These are phyloP conservation scores for Amanita jacksonii DNA, from an alignment of 768 basidiomycete genomes.

Conservation along the genomic window DNA sequence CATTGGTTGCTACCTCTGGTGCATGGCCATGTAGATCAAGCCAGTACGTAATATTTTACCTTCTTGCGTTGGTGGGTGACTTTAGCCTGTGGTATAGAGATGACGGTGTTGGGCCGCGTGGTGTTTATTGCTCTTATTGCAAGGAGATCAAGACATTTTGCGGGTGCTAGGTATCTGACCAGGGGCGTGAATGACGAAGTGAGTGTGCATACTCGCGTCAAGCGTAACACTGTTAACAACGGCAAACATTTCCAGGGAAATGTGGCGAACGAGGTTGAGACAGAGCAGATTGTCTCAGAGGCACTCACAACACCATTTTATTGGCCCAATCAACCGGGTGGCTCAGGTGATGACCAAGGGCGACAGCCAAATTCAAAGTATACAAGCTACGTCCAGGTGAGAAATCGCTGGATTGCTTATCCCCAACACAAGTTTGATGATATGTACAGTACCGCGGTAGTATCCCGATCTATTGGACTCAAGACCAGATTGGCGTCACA, in stretches of 20 bases:
- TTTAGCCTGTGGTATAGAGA: constrained; percentile 52
- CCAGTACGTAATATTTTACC: constrained; percentile 83
- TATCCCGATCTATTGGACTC: constrained; percentile 95
- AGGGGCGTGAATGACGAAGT: constrained; percentile 94
- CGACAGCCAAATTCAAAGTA: constrained; percentile 74
- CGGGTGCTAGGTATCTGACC: constrained; percentile 90
- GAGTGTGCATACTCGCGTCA: constrained; percentile 3
- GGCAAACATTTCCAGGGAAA: constrained; percentile 56
- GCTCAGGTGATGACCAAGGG: constrained; percentile 21
- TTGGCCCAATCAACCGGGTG: constrained; percentile 41
- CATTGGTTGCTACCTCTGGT: constrained; percentile 89
- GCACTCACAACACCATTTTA: constrained; percentile 86
- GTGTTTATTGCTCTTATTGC: constrained; percentile 95
- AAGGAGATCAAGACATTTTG: constrained; percentile 87
- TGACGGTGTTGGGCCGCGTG: constrained; percentile 82
- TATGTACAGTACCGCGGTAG: constrained; percentile 75
- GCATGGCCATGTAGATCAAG: constrained; percentile 97
- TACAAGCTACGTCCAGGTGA: constrained; percentile 89
- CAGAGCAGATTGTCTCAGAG: constrained; percentile 94
- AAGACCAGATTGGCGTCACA: constrained; percentile 85
- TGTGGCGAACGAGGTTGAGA: constrained; percentile 98
- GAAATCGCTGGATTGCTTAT: constrained; percentile 5
- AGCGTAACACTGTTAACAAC: not conserved
- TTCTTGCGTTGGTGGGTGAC: too few species aligned
- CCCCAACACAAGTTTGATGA: not conserved